Evolutionary conservation across 1,139 yeast species (phyloP).

Genomic region (Hansenula lynferdii): DNA sequence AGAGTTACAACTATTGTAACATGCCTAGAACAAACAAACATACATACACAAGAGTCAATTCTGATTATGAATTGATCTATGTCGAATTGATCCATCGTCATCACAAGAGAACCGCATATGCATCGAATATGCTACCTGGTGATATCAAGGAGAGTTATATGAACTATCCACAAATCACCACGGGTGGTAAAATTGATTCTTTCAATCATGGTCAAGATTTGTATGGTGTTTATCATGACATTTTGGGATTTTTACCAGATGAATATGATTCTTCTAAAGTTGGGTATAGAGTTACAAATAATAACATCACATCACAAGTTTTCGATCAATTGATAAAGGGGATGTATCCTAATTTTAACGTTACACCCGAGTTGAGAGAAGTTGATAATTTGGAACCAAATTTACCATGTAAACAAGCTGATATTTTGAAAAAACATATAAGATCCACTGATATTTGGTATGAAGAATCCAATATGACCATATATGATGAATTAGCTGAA

Average conservation of each 20-base stretch:
- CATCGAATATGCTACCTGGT: conserved; percentile 28
- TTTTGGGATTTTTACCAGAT: conserved; percentile 27
- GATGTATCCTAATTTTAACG: conserved; percentile 27
- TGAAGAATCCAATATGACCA: conserved; percentile 27
- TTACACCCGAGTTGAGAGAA: conserved; percentile 27
- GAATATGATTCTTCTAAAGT: conserved; percentile 25
- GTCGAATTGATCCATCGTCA: conserved; percentile 36
- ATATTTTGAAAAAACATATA: conserved; percentile 20
- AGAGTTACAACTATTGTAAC: conserved; percentile 34
- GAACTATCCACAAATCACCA: conserved; percentile 32
- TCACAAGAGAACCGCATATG: conserved; percentile 35
- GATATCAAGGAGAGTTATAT: conserved; percentile 24
- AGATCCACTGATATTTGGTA: conserved; percentile 27
- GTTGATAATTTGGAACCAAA: conserved; percentile 31
- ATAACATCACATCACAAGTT: conserved; percentile 33
- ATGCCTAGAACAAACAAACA: conserved; percentile 35
- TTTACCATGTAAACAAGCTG: conserved; percentile 27
- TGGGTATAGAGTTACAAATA: conserved; percentile 30
- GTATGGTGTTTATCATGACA: conserved; percentile 28
- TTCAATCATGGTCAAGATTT: conserved; percentile 32
- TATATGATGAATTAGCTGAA: conserved; percentile 19
- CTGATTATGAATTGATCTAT: conserved; percentile 25
- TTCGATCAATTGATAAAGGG: conserved; percentile 30
- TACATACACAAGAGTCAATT: conserved; percentile 20
- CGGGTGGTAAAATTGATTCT: conserved; percentile 32